Percentiles rank a stretch among this genome's conserved stretches.
Evolutionary conservation across 1,284 basidiomycete species (phyloP).

Genomic region (Pterulicium gracile): DNA sequence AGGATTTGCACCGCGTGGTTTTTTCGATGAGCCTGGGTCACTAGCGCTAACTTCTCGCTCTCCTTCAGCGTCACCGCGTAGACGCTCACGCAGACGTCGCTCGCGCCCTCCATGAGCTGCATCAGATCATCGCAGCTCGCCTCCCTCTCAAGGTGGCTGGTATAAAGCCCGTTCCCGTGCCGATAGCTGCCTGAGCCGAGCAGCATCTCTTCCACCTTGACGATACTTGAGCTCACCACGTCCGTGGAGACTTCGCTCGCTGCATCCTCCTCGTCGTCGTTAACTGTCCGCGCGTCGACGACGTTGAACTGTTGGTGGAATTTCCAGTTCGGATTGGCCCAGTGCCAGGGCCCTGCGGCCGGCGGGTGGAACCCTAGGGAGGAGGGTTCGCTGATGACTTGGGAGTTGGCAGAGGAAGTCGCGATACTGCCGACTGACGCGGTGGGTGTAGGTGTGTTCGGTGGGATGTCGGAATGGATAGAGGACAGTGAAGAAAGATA

Average conservation of each 20-base stretch:
- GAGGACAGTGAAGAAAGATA: too few relatives aligned
- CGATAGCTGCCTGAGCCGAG: background rate
- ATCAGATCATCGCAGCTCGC: background rate
- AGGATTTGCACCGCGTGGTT: too few relatives aligned
- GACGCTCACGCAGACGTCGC: background rate
- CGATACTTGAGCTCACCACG: background rate
- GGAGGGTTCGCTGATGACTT: conserved; percentile 11
- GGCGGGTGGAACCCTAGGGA: conserved; percentile 16
- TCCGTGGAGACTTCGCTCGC: background rate
- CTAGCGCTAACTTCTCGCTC: background rate
- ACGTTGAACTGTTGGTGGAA: conserved; percentile 16
- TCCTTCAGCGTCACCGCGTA: background rate
- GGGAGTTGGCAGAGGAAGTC: too few relatives aligned
- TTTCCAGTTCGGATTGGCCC: conserved; percentile 23
- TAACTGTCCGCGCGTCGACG: background rate
- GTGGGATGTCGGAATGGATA: too few relatives aligned
- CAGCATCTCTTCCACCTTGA: background rate
- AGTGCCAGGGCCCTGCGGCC: conserved; percentile 20
- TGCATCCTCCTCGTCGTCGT: background rate
- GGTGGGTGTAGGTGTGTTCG: background rate
- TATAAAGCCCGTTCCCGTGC: background rate
- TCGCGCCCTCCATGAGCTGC: background rate
- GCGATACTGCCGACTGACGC: too few relatives aligned
- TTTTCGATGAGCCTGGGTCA: background rate
- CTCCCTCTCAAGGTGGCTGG: background rate